phyloP scores from a whole-genome alignment of 169 alveolate species.

The Plasmodium fragile region DNA sequence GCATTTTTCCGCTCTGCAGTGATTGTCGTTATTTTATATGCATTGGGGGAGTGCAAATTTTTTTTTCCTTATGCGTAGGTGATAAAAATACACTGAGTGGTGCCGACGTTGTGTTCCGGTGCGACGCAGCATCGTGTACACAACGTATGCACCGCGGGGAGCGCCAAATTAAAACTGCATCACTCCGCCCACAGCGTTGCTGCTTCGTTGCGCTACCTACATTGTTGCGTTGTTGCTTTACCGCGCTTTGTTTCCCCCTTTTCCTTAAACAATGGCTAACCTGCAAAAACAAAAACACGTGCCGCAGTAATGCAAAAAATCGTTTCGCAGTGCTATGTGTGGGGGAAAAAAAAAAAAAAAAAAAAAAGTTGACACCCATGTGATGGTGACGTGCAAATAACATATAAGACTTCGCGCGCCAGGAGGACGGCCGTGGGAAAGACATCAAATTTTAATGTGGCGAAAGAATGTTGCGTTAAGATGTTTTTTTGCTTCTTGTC shows the following conservation, averaged over 20 bases:
- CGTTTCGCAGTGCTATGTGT: not conserved
- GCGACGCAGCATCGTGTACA: not conserved
- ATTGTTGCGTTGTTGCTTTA: not conserved
- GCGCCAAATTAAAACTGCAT: not conserved
- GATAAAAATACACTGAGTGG: not conserved
- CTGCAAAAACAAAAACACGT: not conserved
- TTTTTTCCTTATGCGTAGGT: not conserved
- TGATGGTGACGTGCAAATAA: not conserved
- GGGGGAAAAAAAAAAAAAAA: not conserved
- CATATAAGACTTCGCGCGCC: not conserved
- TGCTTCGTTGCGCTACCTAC: not conserved
- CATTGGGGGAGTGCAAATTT: not conserved
- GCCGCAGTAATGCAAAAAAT: not conserved
- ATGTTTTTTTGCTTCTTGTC: not conserved
- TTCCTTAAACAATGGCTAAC: not conserved
- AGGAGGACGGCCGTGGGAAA: not conserved
- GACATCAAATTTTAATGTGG: not conserved
- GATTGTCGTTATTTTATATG: not conserved
- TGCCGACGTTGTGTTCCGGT: not conserved
- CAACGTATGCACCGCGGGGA: not conserved
- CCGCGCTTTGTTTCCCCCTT: not conserved
- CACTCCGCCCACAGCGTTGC: not conserved
- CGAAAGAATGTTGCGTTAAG: not conserved
- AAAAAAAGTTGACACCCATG: not conserved
- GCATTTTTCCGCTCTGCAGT: not conserved